A percentile compares a stretch with the other conserved stretches of the same genome.
Conservation (phyloP, 1,284 basidiomycete genomes). For the Porodaedalea pini region DNA sequence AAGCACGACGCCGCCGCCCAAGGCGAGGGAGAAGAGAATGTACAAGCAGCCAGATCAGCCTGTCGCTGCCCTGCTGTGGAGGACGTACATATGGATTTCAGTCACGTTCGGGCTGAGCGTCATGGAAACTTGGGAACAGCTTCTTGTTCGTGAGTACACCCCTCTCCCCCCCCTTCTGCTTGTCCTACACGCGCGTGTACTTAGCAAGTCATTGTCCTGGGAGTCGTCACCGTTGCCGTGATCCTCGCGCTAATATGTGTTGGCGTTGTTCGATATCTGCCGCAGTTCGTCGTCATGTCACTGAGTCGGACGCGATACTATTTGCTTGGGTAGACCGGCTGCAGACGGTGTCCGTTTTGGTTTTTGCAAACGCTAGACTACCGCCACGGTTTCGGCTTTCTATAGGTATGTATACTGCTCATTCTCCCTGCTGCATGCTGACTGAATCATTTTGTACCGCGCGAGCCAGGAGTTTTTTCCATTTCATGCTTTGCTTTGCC, state of each 20-base stretch:
- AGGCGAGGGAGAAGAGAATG: neutral
- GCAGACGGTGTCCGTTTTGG: too few relatives aligned
- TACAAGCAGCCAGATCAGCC: slow-evolving; percentile 31
- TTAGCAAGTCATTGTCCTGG: slow-evolving; percentile 32
- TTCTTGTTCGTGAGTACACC: slow-evolving; percentile 44
- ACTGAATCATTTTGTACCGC: too few relatives aligned
- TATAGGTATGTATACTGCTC: too few relatives aligned
- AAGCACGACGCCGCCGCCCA: too few relatives aligned
- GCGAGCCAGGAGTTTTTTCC: too few relatives aligned
- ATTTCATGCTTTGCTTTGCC: too few relatives aligned
- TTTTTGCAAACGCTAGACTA: too few relatives aligned
- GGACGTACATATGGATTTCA: slow-evolving; percentile 47
- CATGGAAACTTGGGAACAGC: slow-evolving; percentile 71
- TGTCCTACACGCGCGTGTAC: neutral
- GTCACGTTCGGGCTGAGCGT: slow-evolving; percentile 61
- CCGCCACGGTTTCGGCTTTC: too few relatives aligned
- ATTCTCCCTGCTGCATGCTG: too few relatives aligned
- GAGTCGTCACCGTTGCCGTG: slow-evolving; percentile 28
- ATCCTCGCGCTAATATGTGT: slow-evolving; percentile 31
- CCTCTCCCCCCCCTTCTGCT: neutral
- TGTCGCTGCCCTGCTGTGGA: slow-evolving; percentile 42
- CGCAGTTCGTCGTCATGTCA: slow-evolving; percentile 34
- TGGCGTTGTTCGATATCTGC: slow-evolving; percentile 35
- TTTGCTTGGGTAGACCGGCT: slow-evolving; percentile 33
- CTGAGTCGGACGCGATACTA: slow-evolving; percentile 36